Evolutionary conservation across 352 stramenopile genomes (phyloP).

Genomic region (Plasmopara muralis): DNA sequence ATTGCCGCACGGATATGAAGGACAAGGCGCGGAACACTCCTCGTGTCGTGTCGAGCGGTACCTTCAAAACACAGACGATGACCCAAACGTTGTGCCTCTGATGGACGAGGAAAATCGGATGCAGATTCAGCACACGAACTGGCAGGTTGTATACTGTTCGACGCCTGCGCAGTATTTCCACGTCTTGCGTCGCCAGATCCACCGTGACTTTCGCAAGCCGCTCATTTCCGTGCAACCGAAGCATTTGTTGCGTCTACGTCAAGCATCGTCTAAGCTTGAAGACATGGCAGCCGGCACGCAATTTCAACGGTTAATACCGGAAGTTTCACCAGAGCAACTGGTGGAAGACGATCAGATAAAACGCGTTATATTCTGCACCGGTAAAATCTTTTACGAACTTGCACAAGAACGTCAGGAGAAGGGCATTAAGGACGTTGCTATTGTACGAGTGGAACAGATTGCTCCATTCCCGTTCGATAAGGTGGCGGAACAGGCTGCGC

Average conservation of each 20-base stretch:
- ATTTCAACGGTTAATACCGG: conserved; percentile 89
- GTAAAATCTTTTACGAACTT: conserved; percentile 98
- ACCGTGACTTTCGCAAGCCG: conserved; percentile 97
- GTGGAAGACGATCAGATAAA: conserved; percentile 52
- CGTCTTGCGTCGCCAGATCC: conserved; percentile 87
- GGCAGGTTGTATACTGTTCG: conserved; percentile 96
- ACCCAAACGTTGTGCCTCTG: conserved; percentile 89
- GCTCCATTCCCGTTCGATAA: conserved; percentile 96
- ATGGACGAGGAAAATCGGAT: conserved; percentile 91
- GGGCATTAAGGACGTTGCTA: conserved; percentile 77
- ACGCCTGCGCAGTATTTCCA: conserved; percentile 93
- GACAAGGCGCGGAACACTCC: conserved; percentile 94
- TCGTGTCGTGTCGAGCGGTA: conserved; percentile 94
- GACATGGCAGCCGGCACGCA: conserved; percentile 91
- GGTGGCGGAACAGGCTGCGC: conserved; percentile 80
- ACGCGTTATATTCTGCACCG: conserved; percentile 91
- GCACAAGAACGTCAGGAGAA: conserved; percentile 82
- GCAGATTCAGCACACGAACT: conserved; percentile 97
- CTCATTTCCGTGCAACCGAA: conserved; percentile 95
- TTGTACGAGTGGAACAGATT: conserved; percentile 96
- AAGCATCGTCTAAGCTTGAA: conserved; percentile 86
- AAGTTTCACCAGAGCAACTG: conserved; percentile 59
- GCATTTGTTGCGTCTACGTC: conserved; percentile 90
- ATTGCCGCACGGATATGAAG: conserved; percentile 95
- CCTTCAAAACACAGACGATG: conserved; percentile 91